A percentile compares a stretch with the other conserved stretches of the same genome.
Conservation (phyloP, 1,284 basidiomycete species). For the Ustilago hordei region DNA sequence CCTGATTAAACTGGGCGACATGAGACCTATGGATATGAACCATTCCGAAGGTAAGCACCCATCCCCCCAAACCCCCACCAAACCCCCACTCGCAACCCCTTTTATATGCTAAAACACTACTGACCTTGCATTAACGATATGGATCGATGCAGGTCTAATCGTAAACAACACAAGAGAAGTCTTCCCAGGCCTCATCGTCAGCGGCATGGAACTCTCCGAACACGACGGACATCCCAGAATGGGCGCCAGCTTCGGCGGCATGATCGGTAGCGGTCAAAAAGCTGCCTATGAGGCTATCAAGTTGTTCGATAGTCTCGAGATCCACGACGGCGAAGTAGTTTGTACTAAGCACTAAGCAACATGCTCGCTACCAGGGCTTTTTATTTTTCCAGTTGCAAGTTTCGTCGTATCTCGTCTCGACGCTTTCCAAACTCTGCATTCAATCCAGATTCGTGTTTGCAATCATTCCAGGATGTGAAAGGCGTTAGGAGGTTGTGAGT, state of each 20-base stretch:
- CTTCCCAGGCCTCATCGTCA: conserved; percentile 78
- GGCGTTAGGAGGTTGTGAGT: neutral
- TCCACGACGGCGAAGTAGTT: conserved; percentile 77
- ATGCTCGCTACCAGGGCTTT: neutral
- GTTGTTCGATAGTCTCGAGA: conserved; percentile 75
- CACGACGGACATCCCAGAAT: conserved; percentile 81
- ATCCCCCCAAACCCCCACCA: neutral
- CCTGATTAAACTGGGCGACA: conserved; percentile 82
- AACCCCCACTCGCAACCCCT: neutral
- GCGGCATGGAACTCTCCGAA: conserved; percentile 86
- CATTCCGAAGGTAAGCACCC: conserved; percentile 52
- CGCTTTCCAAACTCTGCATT: neutral
- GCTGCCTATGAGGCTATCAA: conserved; percentile 81
- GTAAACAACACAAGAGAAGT: conserved; percentile 80
- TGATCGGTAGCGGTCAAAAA: conserved; percentile 83
- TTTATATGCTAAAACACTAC: too few relatives aligned
- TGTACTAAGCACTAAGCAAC: conserved; percentile 31
- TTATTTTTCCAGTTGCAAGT: neutral
- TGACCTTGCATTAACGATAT: too few relatives aligned
- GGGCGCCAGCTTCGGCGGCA: conserved; percentile 77
- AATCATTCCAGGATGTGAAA: neutral
- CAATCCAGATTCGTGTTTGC: neutral
- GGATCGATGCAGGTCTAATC: conserved; percentile 47
- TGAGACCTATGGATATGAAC: conserved; percentile 73
- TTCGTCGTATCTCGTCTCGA: neutral